Percentiles rank a stretch among this genome's conserved stretches.
These are phyloP conservation scores for Penicillium diatomitis DNA, from an alignment of 495 filamentous ascomycete species.

Conservation along the genomic window DNA sequence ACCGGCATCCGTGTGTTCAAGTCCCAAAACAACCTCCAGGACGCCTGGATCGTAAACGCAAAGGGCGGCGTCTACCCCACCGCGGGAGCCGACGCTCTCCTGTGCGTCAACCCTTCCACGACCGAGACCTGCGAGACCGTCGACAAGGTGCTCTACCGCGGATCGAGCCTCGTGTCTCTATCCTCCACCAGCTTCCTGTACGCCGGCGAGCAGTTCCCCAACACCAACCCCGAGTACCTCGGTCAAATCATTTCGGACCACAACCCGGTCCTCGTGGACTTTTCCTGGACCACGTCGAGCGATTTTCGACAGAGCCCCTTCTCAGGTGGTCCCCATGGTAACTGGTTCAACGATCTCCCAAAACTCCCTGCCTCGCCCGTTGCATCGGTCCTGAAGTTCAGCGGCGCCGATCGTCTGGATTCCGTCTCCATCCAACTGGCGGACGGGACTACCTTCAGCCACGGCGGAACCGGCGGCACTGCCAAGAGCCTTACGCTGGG, in stretches of 20 bases:
- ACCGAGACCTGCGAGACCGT: constrained; percentile 48
- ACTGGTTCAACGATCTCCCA: constrained; percentile 48
- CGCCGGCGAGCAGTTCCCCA: constrained; percentile 40
- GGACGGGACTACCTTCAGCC: constrained; percentile 36
- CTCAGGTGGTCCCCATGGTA: constrained; percentile 44
- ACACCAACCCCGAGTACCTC: constrained; percentile 30
- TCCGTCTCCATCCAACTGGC: constrained; percentile 36
- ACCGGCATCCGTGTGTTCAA: constrained; percentile 36
- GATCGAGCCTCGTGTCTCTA: constrained; percentile 35
- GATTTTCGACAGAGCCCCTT: constrained; percentile 37
- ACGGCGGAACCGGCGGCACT: constrained; percentile 48
- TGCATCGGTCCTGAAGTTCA: constrained; percentile 32
- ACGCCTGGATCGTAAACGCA: constrained; percentile 45
- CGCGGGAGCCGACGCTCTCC: constrained; percentile 19
- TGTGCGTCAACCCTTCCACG: constrained; percentile 42
- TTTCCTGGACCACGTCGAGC: constrained; percentile 37
- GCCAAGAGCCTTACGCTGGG: constrained; percentile 33
- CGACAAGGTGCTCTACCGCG: constrained; percentile 54
- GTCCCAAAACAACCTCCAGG: constrained; percentile 34
- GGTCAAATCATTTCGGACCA: constrained; percentile 48
- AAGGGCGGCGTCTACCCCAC: constrained; percentile 35
- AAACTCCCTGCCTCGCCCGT: constrained; percentile 23
- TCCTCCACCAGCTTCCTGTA: constrained; percentile 38
- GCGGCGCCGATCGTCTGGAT: constrained; percentile 42
- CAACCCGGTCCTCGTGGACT: constrained; percentile 47